phyloP scores from a whole-genome alignment of 2,329 filamentous ascomycete species.

The Trichophyton benhamiae region DNA sequence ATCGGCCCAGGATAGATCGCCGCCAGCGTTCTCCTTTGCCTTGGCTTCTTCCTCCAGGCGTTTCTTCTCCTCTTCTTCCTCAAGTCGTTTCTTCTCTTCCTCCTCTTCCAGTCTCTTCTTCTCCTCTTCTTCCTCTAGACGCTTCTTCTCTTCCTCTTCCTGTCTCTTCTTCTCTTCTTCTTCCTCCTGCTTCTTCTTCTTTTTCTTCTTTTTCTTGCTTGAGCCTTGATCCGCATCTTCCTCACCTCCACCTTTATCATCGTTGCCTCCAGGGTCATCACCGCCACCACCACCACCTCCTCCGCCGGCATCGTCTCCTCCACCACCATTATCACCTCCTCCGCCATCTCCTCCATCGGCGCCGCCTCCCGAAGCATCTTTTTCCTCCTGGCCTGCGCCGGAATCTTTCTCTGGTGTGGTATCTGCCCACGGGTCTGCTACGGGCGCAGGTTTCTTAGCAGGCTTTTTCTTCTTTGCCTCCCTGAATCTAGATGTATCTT shows the following conservation, averaged over 20 bases:
- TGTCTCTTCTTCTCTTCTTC: constrained; percentile 8
- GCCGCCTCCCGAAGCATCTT: constrained; percentile 5
- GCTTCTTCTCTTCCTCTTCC: constrained; percentile 7
- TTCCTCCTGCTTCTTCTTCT: constrained; percentile 12
- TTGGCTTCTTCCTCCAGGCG: constrained; percentile 17
- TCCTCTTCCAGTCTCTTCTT: constrained; percentile 25
- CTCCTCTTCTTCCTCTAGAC: constrained; percentile 11
- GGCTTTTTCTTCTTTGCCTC: constrained; percentile 11
- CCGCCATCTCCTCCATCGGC: constrained; percentile 5
- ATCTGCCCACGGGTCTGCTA: not conserved
- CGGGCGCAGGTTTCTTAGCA: constrained; percentile 4
- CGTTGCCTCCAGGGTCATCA: not conserved
- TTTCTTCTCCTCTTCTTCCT: constrained; percentile 25
- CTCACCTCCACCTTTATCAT: constrained; percentile 3
- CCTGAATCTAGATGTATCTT: constrained; percentile 12
- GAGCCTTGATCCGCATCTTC: not conserved
- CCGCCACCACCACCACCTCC: constrained; percentile 3
- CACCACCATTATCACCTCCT: not conserved
- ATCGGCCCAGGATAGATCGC: constrained; percentile 36
- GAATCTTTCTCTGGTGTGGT: not conserved
- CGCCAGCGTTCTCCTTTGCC: constrained; percentile 18
- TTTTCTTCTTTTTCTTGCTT: constrained; percentile 12
- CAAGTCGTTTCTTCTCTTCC: constrained; percentile 18
- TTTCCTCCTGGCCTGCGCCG: constrained; percentile 7
- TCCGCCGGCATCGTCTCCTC: constrained; percentile 6